Percentiles rank a stretch among this genome's conserved stretches.
These are phyloP conservation scores for Angophora floribunda DNA, from an alignment of 345 rosid genomes.

Conservation along the genomic window DNA sequence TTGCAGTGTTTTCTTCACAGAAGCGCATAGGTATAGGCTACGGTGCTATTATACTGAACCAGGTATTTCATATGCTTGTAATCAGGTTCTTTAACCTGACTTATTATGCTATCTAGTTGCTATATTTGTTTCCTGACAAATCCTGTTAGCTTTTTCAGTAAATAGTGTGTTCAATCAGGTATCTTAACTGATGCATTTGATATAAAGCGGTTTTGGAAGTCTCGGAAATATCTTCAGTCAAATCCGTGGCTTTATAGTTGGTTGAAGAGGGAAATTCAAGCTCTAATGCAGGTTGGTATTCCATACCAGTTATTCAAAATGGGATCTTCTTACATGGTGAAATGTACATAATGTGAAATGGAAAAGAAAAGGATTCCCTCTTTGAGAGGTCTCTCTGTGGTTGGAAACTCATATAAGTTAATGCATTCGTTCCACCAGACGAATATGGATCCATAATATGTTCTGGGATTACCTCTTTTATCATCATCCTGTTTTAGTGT, in stretches of 20 bases:
- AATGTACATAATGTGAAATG: not conserved
- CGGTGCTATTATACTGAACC: constrained; percentile 58
- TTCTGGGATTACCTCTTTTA: not conserved
- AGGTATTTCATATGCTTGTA: constrained; percentile 28
- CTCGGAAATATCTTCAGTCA: constrained; percentile 44
- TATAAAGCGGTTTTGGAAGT: constrained; percentile 57
- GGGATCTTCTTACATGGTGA: not conserved
- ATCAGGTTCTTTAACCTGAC: not conserved
- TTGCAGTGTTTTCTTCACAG: constrained; percentile 56
- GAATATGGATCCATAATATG: not conserved
- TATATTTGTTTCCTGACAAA: not conserved
- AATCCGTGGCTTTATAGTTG: constrained; percentile 58
- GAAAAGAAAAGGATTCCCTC: not conserved
- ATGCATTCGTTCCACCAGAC: not conserved
- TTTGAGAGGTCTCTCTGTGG: not conserved
- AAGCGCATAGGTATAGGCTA: constrained; percentile 65
- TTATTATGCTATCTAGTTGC: not conserved
- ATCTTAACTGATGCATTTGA: constrained; percentile 31
- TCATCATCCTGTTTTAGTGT: not conserved
- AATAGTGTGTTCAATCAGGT: constrained; percentile 36
- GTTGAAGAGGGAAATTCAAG: constrained; percentile 83
- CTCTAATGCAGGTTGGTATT: constrained; percentile 60
- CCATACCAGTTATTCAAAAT: not conserved
- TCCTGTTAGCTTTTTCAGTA: not conserved
- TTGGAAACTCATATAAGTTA: not conserved